Evolutionary conservation across 2,329 filamentous ascomycete genomes (phyloP).

Genomic region (Pestalotiopsis fici): DNA sequence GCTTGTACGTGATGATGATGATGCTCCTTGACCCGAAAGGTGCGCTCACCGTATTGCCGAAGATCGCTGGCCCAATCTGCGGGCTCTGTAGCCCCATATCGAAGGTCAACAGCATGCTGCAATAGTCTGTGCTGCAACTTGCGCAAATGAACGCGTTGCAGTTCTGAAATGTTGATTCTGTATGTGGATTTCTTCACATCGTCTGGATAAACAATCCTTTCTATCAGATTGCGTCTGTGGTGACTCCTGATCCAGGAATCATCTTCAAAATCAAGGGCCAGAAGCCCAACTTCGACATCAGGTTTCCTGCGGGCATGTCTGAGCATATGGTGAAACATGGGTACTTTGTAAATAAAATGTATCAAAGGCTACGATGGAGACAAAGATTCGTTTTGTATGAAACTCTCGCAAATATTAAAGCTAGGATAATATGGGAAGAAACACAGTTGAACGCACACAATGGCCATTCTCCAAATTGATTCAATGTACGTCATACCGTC

Average conservation of each 20-base stretch:
- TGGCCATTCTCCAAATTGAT: too few relatives aligned
- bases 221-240: background rate
- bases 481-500: too few relatives aligned
- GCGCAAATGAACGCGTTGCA: conserved; percentile 14
- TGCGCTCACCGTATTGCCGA: conserved; percentile 1
- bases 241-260: background rate
- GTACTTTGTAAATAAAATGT: too few relatives aligned
- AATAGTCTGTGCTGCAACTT: conserved; percentile 15
- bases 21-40: too few relatives aligned
- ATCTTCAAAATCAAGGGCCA: background rate
- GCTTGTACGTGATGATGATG: too few relatives aligned
- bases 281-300: background rate
- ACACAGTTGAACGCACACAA: too few relatives aligned
- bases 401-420: too few relatives aligned
- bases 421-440: too few relatives aligned
- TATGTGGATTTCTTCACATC: background rate
- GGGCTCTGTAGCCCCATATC: background rate
- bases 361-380: too few relatives aligned
- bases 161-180: conserved; percentile 14
- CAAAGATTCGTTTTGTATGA: too few relatives aligned
- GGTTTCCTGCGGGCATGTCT: background rate
- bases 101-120: background rate
- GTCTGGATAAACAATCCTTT: background rate
- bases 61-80: conserved; percentile 5
- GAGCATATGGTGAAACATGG: background rate